Evolutionary conservation across 495 filamentous ascomycete genomes (phyloP), one percentile per base, ranked within the genome.

Genomic region (Immersiella caudata): DNA sequence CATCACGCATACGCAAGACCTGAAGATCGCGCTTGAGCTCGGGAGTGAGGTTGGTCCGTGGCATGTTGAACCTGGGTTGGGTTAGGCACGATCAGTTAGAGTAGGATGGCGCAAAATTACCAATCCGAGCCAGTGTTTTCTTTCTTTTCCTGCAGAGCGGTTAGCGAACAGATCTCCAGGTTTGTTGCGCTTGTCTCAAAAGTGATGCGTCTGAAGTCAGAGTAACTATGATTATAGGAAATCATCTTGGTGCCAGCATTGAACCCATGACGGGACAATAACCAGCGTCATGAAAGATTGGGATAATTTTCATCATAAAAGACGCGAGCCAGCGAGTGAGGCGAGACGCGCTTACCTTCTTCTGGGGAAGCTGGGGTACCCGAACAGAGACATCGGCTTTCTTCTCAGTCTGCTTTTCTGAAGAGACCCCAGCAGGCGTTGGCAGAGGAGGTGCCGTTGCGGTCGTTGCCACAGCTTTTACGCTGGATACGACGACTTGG

Each of bases 141-240:
- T 70, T 83, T 81, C 56, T 76, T 72, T 66, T 68, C 75, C 80
- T 85, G 62, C 20, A 9, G 40, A 56, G 14, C 0, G 52, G 71
- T 78, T 63, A 78, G 76, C 70, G 29, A 21, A 16, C 56, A 52
- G 58, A 27, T 46, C 22, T 0, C 18, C 18, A 66, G 12, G 57
- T 70, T 65, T 60, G 49, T 67, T 49, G 36, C 60, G 18, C 52
- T 12, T 55, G 52, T n/a, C 8, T 55, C 14, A 55, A 63, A 51
- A 33, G n/a, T 33, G 16, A 55, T 8, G 24, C 0, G 52, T 58
- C 55, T 57, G 25, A 82, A 83, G 81, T 98, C 94, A 97, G 94
- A 94, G 95, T 99, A 99, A 99, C 95, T 99, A 97, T 97, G 93
- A 93, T 86, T 82, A 81, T 79, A 83, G 79, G 63, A 52, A 79